These are phyloP conservation scores for Cucurbita pepo DNA, from an alignment of 306 rosid species.

Conservation along the genomic window DNA sequence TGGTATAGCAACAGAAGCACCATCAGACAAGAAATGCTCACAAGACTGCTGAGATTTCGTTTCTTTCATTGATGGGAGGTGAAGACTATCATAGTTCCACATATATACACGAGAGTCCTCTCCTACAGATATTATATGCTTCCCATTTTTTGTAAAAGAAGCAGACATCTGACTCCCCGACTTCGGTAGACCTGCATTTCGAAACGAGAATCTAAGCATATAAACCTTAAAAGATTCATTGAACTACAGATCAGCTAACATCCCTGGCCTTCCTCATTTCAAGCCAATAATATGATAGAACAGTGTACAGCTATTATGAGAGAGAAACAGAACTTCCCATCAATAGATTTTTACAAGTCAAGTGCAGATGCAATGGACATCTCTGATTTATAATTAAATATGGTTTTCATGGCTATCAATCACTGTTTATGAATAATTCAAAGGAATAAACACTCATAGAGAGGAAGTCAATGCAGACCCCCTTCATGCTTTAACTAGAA, in stretches of 20 bases:
- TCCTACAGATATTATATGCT: constrained; percentile 58
- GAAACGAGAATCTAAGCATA: constrained; percentile 3
- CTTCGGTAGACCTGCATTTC: constrained; percentile 39
- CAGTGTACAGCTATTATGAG: not conserved
- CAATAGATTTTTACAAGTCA: not conserved
- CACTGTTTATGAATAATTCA: not conserved
- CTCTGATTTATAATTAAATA: not conserved
- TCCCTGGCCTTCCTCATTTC: not conserved
- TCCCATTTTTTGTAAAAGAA: constrained; percentile 46
- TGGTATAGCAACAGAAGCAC: constrained; percentile 60
- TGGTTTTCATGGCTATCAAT: not conserved
- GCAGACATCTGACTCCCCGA: constrained; percentile 70
- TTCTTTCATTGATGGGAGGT: constrained; percentile 16
- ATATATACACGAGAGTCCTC: constrained; percentile 63
- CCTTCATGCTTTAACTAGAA: not conserved
- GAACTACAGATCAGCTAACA: not conserved
- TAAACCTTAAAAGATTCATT: not conserved
- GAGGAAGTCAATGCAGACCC: not conserved
- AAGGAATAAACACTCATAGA: not conserved
- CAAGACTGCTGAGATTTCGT: constrained; percentile 39
- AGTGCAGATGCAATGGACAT: not conserved
- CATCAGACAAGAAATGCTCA: constrained; percentile 56
- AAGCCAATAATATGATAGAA: not conserved
- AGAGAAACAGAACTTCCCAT: not conserved
- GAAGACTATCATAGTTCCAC: constrained; percentile 36